These are phyloP conservation scores for Kuraishia piskuri DNA, from an alignment of 805 yeast species.

Conservation along the genomic window DNA sequence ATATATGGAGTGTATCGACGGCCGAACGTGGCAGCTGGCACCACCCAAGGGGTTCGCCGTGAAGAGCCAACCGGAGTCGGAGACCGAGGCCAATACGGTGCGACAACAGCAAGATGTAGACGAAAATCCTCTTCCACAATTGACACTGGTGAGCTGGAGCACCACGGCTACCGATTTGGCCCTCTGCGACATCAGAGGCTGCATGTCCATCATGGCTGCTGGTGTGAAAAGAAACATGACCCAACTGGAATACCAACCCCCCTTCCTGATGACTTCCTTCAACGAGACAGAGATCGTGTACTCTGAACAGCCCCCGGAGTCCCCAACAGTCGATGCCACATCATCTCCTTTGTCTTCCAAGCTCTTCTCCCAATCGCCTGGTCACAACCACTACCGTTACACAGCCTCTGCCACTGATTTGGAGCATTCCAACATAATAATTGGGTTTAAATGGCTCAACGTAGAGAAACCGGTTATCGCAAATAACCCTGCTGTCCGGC, in stretches of 20 bases:
- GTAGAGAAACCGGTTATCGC: slow-evolving; percentile 59
- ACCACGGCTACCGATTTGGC: slow-evolving; percentile 76
- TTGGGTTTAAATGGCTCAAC: slow-evolving; percentile 65
- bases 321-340: slow-evolving; percentile 17
- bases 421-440: slow-evolving; percentile 18
- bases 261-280: slow-evolving; percentile 17
- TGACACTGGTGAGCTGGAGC: slow-evolving; percentile 60
- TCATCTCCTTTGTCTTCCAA: slow-evolving; percentile 7
- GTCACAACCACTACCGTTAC: neutral
- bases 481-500: slow-evolving; percentile 47
- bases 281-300: slow-evolving; percentile 37
- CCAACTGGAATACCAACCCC: slow-evolving; percentile 18
- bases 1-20: slow-evolving; percentile 66
- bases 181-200: slow-evolving; percentile 64
- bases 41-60: slow-evolving; percentile 32
- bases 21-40: slow-evolving; percentile 72
- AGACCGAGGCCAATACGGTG: neutral
- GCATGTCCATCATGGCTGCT: slow-evolving; percentile 45
- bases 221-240: slow-evolving; percentile 34
- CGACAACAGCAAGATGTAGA: neutral
- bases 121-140: slow-evolving; percentile 2
- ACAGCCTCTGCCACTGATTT: slow-evolving; percentile 2
- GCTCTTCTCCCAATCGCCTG: neutral
- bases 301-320: slow-evolving; percentile 24
- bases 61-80: slow-evolving; percentile 11